Percentiles rank a stretch among this genome's conserved stretches.
phyloP scores from a whole-genome alignment of 208 protist genomes.

The Phytomonas sp. region DNA sequence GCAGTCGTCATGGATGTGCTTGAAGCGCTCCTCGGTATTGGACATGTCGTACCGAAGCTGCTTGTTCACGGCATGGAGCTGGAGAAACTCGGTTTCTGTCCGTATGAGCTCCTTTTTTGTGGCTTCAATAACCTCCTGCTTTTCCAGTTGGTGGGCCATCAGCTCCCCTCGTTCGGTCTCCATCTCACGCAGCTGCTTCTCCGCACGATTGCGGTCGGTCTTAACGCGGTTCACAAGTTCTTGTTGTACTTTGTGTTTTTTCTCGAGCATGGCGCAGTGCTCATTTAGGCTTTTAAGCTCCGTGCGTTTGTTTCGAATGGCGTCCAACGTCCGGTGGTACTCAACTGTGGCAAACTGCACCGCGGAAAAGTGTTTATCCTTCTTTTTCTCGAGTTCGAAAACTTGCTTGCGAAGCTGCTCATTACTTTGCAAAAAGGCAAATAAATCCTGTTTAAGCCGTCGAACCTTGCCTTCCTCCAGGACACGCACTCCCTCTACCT shows the following conservation, averaged over 20 bases:
- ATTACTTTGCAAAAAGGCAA: slow-evolving; percentile 77
- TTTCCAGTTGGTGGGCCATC: slow-evolving; percentile 89
- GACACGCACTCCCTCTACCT: slow-evolving; percentile 70
- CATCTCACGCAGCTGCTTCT: slow-evolving; percentile 94
- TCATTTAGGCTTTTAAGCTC: slow-evolving; percentile 86
- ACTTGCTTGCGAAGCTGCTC: slow-evolving; percentile 86
- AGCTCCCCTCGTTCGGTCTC: slow-evolving; percentile 93
- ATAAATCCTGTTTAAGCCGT: slow-evolving; percentile 86
- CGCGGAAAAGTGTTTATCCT: slow-evolving; percentile 66
- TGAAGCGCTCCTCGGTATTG: slow-evolving; percentile 70
- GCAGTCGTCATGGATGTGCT: slow-evolving; percentile 59
- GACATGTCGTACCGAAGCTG: slow-evolving; percentile 76
- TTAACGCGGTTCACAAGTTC: slow-evolving; percentile 94
- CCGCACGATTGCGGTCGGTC: slow-evolving; percentile 93
- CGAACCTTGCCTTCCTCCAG: slow-evolving; percentile 82
- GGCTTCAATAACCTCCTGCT: slow-evolving; percentile 91
- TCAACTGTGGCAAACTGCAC: slow-evolving; percentile 64
- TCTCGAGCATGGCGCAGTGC: slow-evolving; percentile 78
- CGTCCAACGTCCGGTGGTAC: slow-evolving; percentile 91
- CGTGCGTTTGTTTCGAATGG: slow-evolving; percentile 82
- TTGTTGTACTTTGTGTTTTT: slow-evolving; percentile 95
- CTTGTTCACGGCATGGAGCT: slow-evolving; percentile 67
- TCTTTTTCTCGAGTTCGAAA: slow-evolving; percentile 89
- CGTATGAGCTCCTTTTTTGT: slow-evolving; percentile 93
- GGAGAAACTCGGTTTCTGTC: slow-evolving; percentile 89